These are phyloP conservation scores for Collybia nuda DNA, from an alignment of 768 basidiomycete species.

Conservation along the genomic window DNA sequence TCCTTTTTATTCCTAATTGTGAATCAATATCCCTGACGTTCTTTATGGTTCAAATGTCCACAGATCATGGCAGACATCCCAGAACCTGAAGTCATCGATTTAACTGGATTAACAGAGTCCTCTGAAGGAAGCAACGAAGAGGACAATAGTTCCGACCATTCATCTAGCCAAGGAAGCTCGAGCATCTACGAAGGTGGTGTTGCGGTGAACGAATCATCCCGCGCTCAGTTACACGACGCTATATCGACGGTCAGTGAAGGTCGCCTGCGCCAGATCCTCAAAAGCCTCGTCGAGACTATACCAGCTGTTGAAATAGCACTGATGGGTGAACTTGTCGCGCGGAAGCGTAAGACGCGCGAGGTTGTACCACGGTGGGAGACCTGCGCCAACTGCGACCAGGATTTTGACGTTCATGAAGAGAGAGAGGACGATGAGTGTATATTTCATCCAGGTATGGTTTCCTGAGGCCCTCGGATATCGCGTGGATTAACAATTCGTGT, in stretches of 20 bases:
- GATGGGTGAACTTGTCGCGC: conserved; percentile 41
- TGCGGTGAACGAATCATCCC: conserved; percentile 36
- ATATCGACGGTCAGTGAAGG: conserved; percentile 41
- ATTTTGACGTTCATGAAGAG: conserved; percentile 40
- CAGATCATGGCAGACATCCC: conserved; percentile 23
- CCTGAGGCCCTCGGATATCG: neutral
- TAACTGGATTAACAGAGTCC: conserved; percentile 39
- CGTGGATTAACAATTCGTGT: neutral
- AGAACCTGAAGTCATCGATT: conserved; percentile 41
- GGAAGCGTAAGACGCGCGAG: conserved; percentile 30
- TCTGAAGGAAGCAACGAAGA: conserved; percentile 27
- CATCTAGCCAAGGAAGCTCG: conserved; percentile 18
- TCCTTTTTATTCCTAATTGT: neutral
- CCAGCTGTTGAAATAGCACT: conserved; percentile 42
- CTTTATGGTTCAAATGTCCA: conserved; percentile 3
- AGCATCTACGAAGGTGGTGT: conserved; percentile 35
- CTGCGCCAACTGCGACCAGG: conserved; percentile 46
- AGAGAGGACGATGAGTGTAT: conserved; percentile 41
- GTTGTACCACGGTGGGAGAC: conserved; percentile 44
- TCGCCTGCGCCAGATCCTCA: conserved; percentile 42
- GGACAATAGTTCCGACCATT: conserved; percentile 17
- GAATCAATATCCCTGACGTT: conserved; percentile 1
- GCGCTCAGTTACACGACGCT: conserved; percentile 39
- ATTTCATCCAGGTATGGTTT: conserved; percentile 50
- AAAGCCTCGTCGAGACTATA: conserved; percentile 34